A percentile compares a stretch with the other conserved stretches of the same genome.
phyloP scores from a whole-genome alignment of 1,284 basidiomycete genomes.

The Rhodotorula sp. region DNA sequence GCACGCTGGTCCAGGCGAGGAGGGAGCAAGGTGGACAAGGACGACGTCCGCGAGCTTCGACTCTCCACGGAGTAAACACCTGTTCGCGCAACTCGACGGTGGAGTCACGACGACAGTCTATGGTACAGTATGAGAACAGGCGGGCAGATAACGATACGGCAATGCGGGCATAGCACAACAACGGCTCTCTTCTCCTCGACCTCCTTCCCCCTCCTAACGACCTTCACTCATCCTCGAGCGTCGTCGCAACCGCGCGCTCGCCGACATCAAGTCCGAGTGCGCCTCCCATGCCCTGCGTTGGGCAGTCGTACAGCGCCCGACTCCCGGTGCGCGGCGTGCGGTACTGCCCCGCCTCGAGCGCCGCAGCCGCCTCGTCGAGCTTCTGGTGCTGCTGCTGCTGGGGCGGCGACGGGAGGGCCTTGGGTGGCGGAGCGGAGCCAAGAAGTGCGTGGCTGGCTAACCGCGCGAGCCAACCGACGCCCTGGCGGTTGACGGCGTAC shows the following conservation, averaged over 20 bases:
- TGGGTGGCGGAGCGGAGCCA: not conserved
- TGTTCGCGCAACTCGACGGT: not conserved
- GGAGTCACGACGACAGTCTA: too few species aligned
- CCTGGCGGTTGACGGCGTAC: slow-evolving; percentile 37
- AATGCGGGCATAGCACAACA: not conserved
- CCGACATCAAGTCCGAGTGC: slow-evolving; percentile 6
- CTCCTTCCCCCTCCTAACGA: not conserved
- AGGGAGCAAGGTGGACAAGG: too few species aligned
- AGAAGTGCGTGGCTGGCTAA: slow-evolving; percentile 19
- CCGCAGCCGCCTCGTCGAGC: not conserved
- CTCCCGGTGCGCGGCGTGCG: not conserved
- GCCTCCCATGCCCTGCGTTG: not conserved
- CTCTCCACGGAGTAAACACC: not conserved
- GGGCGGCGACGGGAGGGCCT: not conserved
- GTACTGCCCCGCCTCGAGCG: not conserved
- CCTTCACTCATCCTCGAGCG: slow-evolving; percentile 1
- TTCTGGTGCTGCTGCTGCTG: not conserved
- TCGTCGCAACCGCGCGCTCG: slow-evolving; percentile 1
- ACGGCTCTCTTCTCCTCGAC: rapidly evolving
- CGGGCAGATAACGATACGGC: not conserved
- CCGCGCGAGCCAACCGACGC: slow-evolving; percentile 23
- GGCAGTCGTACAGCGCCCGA: not conserved
- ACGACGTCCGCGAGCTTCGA: not conserved
- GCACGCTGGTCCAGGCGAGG: not conserved
- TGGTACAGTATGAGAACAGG: not conserved